Base-by-base conservation (phyloP, 164 flowering plant genomes). In the Liquidambar formosana region DNA sequence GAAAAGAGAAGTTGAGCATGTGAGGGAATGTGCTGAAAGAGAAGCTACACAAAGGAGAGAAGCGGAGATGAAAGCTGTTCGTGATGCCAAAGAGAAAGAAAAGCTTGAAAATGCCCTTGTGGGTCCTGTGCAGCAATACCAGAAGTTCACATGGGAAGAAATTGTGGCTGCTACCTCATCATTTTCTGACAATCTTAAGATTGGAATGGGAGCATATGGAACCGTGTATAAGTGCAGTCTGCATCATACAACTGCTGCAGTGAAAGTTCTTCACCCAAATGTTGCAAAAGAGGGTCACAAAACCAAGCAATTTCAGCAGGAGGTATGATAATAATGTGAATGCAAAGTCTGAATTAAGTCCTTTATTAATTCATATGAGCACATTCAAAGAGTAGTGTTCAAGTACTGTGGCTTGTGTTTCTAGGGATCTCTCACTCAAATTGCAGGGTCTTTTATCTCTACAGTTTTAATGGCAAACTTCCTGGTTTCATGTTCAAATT, bases 161-260 rank as follows among this genome's bases (percentile, higher is more conserved):
- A 94, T 94, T 49, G 80, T 67, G 10, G 75, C 83, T 43, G 91
- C 95, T 25, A 89, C 95, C 10, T 88, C 84, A 14, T 90, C 93
- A 11, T 94, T 94, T 70, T 86, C 90, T 25, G 92, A 90, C 13
- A 61, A 83, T 66, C 86, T 79, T 66, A 83, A 38, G 76, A 78
- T 94, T 65, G 98, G 98, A 72, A 78, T 69, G 79, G 98, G 98
- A 22, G 86, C 88, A 10, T 83, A 84, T 78, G 98, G 98, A 57
- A 79, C 82, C 19, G 94, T 94, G 46, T 94, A 92, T 41, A 92
- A 84, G 75, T 82, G 96, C 80, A 83, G 41, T 66, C 78, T 94
- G 66, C 86, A 83, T 71, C 88, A 92, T 60, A 85, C 89, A 9
- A 73, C 81, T 49, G 93, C 81, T 16, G 98, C 97, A 10, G 93